Evolutionary conservation across 2,329 filamentous ascomycete genomes (phyloP).

Genomic region (Sporothrix dimorphospora): DNA sequence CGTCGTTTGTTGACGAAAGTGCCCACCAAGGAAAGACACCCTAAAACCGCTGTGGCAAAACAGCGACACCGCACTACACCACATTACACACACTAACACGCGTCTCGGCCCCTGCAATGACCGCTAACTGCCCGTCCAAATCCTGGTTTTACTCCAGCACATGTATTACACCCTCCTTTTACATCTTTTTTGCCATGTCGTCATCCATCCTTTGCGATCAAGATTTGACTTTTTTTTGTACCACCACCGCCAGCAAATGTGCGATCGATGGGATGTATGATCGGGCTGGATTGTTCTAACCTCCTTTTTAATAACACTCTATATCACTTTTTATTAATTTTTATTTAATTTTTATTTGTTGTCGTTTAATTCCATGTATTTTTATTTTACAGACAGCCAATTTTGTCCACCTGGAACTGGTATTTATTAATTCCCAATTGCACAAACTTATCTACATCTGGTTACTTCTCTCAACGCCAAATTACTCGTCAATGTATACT

Average conservation of each 20-base stretch:
- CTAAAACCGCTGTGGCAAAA: slow-evolving; percentile 14
- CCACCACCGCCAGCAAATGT: background rate
- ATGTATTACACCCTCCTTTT: background rate
- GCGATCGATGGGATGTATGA: background rate
- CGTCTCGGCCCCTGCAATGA: background rate
- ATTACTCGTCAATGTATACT: background rate
- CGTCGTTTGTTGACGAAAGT: background rate
- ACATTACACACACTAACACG: background rate
- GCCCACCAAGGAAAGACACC: background rate
- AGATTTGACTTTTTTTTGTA: background rate
- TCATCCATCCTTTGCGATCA: slow-evolving; percentile 16
- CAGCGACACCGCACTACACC: background rate
- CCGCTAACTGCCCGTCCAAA: slow-evolving; percentile 10
- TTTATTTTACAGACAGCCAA: background rate
- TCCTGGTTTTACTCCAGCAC: background rate
- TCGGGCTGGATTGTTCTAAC: background rate
- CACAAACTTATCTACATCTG: background rate
- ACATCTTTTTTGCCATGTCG: background rate
- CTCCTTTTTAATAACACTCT: background rate
- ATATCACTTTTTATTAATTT: background rate
- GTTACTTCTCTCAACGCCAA: background rate
- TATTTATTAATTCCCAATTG: slow-evolving; percentile 6
- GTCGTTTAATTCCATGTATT: background rate
- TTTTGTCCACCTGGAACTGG: background rate
- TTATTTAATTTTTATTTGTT: background rate